Evolutionary conservation across 176 grass and related monocot genomes (phyloP), one percentile per base, ranked within the genome.

Genomic region (Chrysopogon serrulatus): DNA sequence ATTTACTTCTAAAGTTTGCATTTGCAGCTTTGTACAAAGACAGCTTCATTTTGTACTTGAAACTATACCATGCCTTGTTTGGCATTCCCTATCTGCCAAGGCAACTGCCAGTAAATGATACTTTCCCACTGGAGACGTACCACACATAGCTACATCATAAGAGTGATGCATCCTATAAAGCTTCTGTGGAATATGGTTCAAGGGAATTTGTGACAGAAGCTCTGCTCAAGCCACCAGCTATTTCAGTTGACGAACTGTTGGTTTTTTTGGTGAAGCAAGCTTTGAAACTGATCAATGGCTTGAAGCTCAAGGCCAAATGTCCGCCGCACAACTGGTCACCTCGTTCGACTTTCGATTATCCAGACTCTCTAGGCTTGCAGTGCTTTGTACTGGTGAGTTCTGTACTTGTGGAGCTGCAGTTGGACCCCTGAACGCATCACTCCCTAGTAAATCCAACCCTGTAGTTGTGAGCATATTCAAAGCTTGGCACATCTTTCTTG

Each of bases 401-500:
- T 92, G 90, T 36, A 82, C 68, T 32, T 87, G 93, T 42, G 64
- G 83, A 28, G 79, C 40, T 48, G 57, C 37, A 7, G 80, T 59
- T 76, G 91, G 85, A 35, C 76, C 87, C 64, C 35, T 79, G 28
- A 56, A 95, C 6, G 67, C 69, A 28, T 81, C 48, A 48, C 79
- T 76, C 31, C 77, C 85, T 83, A 82, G 68, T 39, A 87, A 89
- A 74, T 84, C 74, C 47, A 92, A 37, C 74, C 84, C 71, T 33
- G 34, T 79, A 83, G 51, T 45, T 35, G 68, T 70, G 45, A 97
- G 86, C 79, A 91, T 41, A 62, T 70, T 87, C 44, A 88, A 81
- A 32, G 87, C 87, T 36, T 86, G 88, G 42, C 84, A 85, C 40
- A 86, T 70, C 77, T 86, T 92, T 10, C 83, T 87, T 54, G 89